Conservation (phyloP, 768 basidiomycete species). For the Lactarius vividus region DNA sequence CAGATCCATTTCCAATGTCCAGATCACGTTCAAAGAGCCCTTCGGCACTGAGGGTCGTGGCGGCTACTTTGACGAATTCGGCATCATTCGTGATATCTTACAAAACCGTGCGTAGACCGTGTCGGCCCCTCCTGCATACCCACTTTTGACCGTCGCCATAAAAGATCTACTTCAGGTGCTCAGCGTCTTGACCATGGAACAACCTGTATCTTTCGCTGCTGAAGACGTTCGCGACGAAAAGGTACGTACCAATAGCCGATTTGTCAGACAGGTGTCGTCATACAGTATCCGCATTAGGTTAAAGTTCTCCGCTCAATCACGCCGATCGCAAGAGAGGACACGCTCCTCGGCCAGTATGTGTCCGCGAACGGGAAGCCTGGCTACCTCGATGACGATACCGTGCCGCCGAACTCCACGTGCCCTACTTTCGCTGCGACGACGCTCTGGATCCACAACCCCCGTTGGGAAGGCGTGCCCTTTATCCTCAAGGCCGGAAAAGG, state of each 20-base stretch:
- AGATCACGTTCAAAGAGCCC: constrained; percentile 99
- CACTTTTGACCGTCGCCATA: neutral
- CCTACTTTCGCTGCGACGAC: constrained; percentile 93
- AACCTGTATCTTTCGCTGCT: constrained; percentile 94
- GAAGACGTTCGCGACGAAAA: constrained; percentile 99
- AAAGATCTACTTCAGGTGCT: constrained; percentile 93
- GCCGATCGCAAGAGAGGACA: constrained; percentile 71
- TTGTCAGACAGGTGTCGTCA: constrained; percentile 13
- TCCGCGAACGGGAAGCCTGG: constrained; percentile 90
- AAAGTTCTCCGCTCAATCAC: constrained; percentile 93
- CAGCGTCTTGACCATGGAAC: constrained; percentile 95
- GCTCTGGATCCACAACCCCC: constrained; percentile 89
- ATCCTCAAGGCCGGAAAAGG: constrained; percentile 98
- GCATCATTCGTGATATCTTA: constrained; percentile 95
- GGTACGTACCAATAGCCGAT: constrained; percentile 42
- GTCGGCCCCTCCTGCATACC: neutral
- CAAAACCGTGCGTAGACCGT: constrained; percentile 83
- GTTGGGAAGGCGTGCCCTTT: constrained; percentile 99
- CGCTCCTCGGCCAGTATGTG: constrained; percentile 93
- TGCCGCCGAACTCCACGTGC: constrained; percentile 87
- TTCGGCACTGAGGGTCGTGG: constrained; percentile 99
- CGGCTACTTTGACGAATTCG: constrained; percentile 99
- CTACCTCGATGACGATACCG: constrained; percentile 96
- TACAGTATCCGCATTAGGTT: constrained; percentile 60
- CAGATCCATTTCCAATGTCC: constrained; percentile 93